phyloP scores from a whole-genome alignment of 2,329 filamentous ascomycete species.

The Blumeria graminis region DNA sequence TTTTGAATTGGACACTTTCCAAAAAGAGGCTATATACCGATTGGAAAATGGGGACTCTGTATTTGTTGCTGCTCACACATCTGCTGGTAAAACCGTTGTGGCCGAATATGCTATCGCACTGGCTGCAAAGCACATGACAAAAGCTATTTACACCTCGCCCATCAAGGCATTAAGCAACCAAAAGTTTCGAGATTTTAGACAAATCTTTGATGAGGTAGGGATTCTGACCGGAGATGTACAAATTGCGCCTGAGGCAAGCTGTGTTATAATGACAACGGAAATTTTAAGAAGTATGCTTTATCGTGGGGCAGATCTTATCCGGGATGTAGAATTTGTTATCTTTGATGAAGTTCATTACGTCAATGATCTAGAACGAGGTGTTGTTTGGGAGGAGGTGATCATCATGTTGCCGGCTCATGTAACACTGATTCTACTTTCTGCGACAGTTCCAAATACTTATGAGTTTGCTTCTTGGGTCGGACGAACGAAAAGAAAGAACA shows the following conservation, averaged over 20 bases:
- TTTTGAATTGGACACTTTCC: slow-evolving; percentile 92
- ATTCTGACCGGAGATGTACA: slow-evolving; percentile 95
- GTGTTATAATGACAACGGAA: slow-evolving; percentile 97
- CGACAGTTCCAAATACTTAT: slow-evolving; percentile 89
- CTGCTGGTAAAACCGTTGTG: slow-evolving; percentile 92
- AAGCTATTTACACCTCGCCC: slow-evolving; percentile 94
- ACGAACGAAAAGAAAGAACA: slow-evolving; percentile 92
- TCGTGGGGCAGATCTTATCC: slow-evolving; percentile 78
- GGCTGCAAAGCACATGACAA: slow-evolving; percentile 97
- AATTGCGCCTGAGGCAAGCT: slow-evolving; percentile 91
- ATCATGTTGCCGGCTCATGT: slow-evolving; percentile 98
- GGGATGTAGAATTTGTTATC: slow-evolving; percentile 95
- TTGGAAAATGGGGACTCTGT: slow-evolving; percentile 91
- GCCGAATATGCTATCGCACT: slow-evolving; percentile 94
- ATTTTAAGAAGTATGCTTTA: slow-evolving; percentile 97
- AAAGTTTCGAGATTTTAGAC: slow-evolving; percentile 87
- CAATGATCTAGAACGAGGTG: slow-evolving; percentile 82
- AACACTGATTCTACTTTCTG: slow-evolving; percentile 79
- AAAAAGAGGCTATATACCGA: slow-evolving; percentile 96
- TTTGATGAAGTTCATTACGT: slow-evolving; percentile 99
- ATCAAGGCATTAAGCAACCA: slow-evolving; percentile 98
- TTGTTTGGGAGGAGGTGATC: slow-evolving; percentile 98
- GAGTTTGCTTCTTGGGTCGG: slow-evolving; percentile 98
- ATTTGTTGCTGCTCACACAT: slow-evolving; percentile 93
- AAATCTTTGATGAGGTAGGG: slow-evolving; percentile 80